Evolutionary conservation across 2,329 filamentous ascomycete genomes (phyloP).

Genomic region (Ascocoryne sarcoides): DNA sequence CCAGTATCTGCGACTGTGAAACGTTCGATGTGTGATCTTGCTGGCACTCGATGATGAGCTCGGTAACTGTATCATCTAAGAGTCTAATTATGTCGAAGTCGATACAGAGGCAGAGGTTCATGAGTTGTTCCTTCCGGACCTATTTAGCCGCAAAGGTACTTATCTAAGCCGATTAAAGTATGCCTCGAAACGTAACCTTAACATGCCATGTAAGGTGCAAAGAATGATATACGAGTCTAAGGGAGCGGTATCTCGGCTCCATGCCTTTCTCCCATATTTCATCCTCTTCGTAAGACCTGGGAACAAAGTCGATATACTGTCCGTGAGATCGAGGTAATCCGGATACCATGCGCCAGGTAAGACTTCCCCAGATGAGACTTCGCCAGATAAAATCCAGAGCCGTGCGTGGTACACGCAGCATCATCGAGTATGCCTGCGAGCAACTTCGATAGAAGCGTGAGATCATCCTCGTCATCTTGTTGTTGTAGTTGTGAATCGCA

Average conservation of each 20-base stretch:
- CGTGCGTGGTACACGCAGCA: slow-evolving; percentile 6
- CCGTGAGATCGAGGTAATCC: slow-evolving; percentile 6
- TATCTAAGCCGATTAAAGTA: slow-evolving; percentile 12
- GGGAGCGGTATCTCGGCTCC: slow-evolving; percentile 6
- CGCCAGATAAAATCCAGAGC: slow-evolving; percentile 5
- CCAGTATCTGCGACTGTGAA: slow-evolving; percentile 8
- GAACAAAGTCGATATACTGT: slow-evolving; percentile 11
- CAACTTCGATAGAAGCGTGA: slow-evolving; percentile 5
- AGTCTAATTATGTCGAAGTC: slow-evolving; percentile 10
- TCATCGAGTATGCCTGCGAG: slow-evolving; percentile 5
- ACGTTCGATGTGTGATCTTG: slow-evolving; percentile 1
- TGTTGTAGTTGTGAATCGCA: slow-evolving; percentile 4
- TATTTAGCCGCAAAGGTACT: slow-evolving; percentile 8
- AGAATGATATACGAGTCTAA: slow-evolving; percentile 10
- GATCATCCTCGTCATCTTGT: slow-evolving; percentile 7
- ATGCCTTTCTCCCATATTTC: slow-evolving; percentile 8
- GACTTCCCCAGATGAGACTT: too few relatives aligned
- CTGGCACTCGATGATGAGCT: slow-evolving; percentile 10
- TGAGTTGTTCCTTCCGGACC: slow-evolving; percentile 7
- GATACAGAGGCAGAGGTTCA: slow-evolving; percentile 16
- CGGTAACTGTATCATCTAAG: slow-evolving; percentile 13
- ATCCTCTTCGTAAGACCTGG: slow-evolving; percentile 8
- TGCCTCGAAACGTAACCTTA: slow-evolving; percentile 13
- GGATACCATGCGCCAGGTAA: too few relatives aligned
- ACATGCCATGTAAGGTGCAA: slow-evolving; percentile 11